phyloP scores from a whole-genome alignment of 306 rosid genomes.

The Vachellia pachyceras region DNA sequence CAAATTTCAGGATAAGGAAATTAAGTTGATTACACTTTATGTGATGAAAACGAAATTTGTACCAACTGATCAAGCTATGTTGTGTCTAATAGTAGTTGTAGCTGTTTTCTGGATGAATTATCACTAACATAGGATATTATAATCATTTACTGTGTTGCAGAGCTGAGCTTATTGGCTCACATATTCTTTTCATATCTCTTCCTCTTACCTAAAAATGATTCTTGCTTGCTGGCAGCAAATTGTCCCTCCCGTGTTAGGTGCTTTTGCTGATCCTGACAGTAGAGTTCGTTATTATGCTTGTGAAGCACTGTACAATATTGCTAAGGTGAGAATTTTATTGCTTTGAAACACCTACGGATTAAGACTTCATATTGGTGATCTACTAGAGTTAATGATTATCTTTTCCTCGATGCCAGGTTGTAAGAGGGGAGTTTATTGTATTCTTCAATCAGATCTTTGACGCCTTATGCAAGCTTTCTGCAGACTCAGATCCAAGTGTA shows the following conservation, averaged over 20 bases:
- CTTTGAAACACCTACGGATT: constrained; percentile 24
- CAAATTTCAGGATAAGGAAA: constrained; percentile 28
- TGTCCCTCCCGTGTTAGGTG: constrained; percentile 87
- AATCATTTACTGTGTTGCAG: not conserved
- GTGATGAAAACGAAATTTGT: too few species aligned
- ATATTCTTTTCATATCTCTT: constrained; percentile 23
- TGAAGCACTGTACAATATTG: constrained; percentile 95
- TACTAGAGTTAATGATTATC: constrained; percentile 41
- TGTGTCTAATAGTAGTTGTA: not conserved
- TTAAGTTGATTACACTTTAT: not conserved
- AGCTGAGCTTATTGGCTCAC: not conserved
- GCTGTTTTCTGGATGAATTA: constrained; percentile 1
- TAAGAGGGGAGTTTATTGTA: constrained; percentile 94
- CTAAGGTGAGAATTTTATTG: constrained; percentile 72
- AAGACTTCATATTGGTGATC: constrained; percentile 21
- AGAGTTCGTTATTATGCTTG: constrained; percentile 99
- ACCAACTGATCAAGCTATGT: constrained; percentile 3
- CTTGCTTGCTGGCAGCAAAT: constrained; percentile 72
- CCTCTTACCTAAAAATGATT: constrained; percentile 33
- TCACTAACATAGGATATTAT: not conserved
- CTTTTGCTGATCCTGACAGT: constrained; percentile 95
- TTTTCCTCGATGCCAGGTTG: constrained; percentile 73
- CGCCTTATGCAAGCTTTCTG: constrained; percentile 97
- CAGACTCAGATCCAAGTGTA: constrained; percentile 91
- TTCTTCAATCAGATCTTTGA: constrained; percentile 98